Evolutionary conservation across 2,329 filamentous ascomycete genomes (phyloP).

Genomic region (Pseudonectria foliicola): DNA sequence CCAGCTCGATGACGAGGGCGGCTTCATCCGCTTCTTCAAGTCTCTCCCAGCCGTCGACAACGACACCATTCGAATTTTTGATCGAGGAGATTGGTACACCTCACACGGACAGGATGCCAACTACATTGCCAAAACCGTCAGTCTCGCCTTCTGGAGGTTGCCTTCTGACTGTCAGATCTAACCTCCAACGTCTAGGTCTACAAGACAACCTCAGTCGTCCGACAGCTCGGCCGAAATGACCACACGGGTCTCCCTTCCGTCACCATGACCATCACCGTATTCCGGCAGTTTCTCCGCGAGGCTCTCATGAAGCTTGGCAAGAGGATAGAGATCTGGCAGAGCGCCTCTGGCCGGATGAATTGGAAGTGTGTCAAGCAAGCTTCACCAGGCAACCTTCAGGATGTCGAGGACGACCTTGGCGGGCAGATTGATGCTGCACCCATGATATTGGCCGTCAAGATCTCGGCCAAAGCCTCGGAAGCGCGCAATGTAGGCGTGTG

Average conservation of each 20-base stretch:
- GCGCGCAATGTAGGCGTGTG: conserved; percentile 86
- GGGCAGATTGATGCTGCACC: conserved; percentile 80
- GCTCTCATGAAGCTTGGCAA: conserved; percentile 88
- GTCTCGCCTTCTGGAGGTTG: conserved; percentile 16
- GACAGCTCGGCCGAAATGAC: conserved; percentile 78
- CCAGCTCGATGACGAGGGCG: conserved; percentile 90
- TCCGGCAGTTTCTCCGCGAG: conserved; percentile 90
- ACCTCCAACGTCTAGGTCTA: conserved; percentile 62
- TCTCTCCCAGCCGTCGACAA: conserved; percentile 64
- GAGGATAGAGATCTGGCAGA: conserved; percentile 84
- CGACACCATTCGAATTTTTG: conserved; percentile 83
- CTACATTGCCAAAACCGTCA: conserved; percentile 71
- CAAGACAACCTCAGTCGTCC: conserved; percentile 92
- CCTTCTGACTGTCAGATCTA: background rate
- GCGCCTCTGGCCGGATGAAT: conserved; percentile 67
- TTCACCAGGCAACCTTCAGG: conserved; percentile 92
- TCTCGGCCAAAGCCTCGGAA: conserved; percentile 79
- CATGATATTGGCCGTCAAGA: conserved; percentile 91
- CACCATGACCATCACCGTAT: conserved; percentile 91
- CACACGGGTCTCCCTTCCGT: conserved; percentile 85
- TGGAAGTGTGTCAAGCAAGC: conserved; percentile 92
- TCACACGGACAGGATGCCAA: conserved; percentile 81
- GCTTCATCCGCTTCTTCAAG: conserved; percentile 95
- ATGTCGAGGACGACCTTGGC: conserved; percentile 92
- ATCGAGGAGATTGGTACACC: conserved; percentile 91